phyloP scores from a whole-genome alignment of 805 yeast species.

The Saccharomycopsis vini region DNA sequence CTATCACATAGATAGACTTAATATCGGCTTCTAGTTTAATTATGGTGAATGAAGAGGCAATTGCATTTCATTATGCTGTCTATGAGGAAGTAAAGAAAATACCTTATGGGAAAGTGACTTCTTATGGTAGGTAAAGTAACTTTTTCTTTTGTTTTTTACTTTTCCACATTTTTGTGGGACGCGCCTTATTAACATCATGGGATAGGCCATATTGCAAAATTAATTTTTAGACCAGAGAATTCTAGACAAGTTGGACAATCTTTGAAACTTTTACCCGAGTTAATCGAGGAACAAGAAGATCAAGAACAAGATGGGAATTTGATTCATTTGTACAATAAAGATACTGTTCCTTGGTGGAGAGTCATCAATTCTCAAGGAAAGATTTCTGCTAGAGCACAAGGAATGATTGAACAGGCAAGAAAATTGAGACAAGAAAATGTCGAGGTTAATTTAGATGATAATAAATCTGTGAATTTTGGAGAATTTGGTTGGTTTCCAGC shows the following conservation, averaged over 20 bases:
- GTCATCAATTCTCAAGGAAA: constrained; percentile 56
- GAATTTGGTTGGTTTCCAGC: constrained; percentile 65
- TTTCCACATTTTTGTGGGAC: neutral
- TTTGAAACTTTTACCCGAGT: constrained; percentile 42
- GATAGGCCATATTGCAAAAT: constrained; percentile 55
- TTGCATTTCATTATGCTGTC: constrained; percentile 53
- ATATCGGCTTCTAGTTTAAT: too few relatives aligned
- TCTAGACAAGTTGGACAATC: constrained; percentile 71
- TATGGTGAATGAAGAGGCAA: constrained; percentile 30
- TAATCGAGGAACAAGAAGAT: constrained; percentile 17
- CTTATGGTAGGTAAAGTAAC: constrained; percentile 42
- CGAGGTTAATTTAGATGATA: constrained; percentile 22
- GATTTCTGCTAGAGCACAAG: constrained; percentile 44
- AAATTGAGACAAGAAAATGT: constrained; percentile 40
- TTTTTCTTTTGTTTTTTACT: too few relatives aligned
- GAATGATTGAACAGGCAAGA: constrained; percentile 39
- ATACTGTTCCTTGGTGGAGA: constrained; percentile 73
- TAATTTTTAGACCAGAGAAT: constrained; percentile 53
- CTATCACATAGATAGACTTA: neutral
- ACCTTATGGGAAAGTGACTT: constrained; percentile 57
- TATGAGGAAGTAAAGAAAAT: constrained; percentile 43
- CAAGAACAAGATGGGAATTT: constrained; percentile 15
- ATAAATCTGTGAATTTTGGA: constrained; percentile 20
- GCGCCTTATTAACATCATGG: too few relatives aligned
- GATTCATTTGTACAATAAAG: constrained; percentile 16